Evolutionary conservation across 2,329 filamentous ascomycete genomes (phyloP), one percentile per base, ranked within the genome.

Genomic region (Fusarium sp.): DNA sequence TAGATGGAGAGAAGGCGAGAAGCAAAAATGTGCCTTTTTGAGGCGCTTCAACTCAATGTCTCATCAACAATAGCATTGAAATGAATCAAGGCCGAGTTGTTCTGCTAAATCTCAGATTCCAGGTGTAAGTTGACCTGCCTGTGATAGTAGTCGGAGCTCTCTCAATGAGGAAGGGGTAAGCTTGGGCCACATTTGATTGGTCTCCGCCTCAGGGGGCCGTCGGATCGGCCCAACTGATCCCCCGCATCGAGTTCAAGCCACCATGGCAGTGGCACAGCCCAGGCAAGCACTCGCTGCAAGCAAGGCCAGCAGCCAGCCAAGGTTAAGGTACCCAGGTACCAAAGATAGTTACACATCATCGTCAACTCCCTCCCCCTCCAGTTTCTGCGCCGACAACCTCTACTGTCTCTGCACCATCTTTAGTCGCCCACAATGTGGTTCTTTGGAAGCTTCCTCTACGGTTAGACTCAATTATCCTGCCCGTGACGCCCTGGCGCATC

Each of bases 401-500:
- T 20, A 9, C 16, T n/a, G 31, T 44, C 56, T 50, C 29, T 57
- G 33, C 49, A n/a, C 25, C 44, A 33, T 49, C 40, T 20, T 29
- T 33, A 25, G 23, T 68, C 59, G 68, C 61, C 69, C 75, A 77
- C 61, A 55, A 92, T 93, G 90, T 83, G 93, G 70, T 86, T 94
- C 83, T 82, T 88, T 69, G 86, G 86, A 58, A 92, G 89, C 75
- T 85, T 96, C 64, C 84, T 96, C 79, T 94, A 95, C 80, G 78
- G 78, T 79, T 67, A 42, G 72, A 27, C 36, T 27, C 8, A 10
- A 16, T 44, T 33, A 33, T 11, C 14, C 34, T 34, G 50, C 14
- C 16, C 27, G 33, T 34, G 44, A 36, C 51, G n/a, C 18, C 10
- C 9, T 25, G 33, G 34, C 14, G 33, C 42, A 38, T 29, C n/a